Base-by-base conservation (phyloP, 495 filamentous ascomycete species). In the Aspergillus taichungensis region DNA sequence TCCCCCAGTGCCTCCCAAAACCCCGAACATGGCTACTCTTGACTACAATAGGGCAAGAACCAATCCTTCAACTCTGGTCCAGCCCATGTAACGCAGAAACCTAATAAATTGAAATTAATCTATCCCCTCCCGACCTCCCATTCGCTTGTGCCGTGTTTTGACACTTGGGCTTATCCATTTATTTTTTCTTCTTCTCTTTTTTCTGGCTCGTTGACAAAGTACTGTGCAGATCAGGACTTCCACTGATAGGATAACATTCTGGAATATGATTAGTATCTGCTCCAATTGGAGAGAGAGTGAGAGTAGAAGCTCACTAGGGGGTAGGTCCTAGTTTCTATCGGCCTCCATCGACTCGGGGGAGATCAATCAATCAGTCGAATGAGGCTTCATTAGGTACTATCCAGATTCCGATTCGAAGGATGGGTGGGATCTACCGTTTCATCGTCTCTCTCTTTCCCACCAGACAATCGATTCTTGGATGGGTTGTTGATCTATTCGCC, bases 61-160 rank as follows among this genome's bases (percentile, higher is more conserved):
- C 34, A 24, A 24, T 24, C 24, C 34, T 30, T 14, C 24, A 24
- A 38, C n/a, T 35, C 36, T 10, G 38, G 36, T 30, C 28, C 36
- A 18, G 34, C 41, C 40, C 27, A 43, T 49, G 46, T 49, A 39
- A 49, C 40, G 39, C 34, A 48, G 45, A 52, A 39, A 42, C 18
- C 18, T 24, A 24, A 24, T 35, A 54, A 58, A 58, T 50, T 55
- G 52, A 48, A 58, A 54, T 58, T 51, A 37, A 28, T 28, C 37
- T 45, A 37, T 31, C 13, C 24, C 40, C 24, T 34, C 24, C 45
- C 30, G 30, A 24, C 40, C 13, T 34, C 24, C 45, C 40, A 55
- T 59, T 59, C 43, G 52, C 13, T 33, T 13, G 13, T 31, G 30
- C 29, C n/a, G 10, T 47, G 49, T 51, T 44, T 47, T 42, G 44